Evolutionary conservation across 2,329 filamentous ascomycete genomes (phyloP), one percentile per base, ranked within the genome.

Genomic region (Zymoseptoria brevis): DNA sequence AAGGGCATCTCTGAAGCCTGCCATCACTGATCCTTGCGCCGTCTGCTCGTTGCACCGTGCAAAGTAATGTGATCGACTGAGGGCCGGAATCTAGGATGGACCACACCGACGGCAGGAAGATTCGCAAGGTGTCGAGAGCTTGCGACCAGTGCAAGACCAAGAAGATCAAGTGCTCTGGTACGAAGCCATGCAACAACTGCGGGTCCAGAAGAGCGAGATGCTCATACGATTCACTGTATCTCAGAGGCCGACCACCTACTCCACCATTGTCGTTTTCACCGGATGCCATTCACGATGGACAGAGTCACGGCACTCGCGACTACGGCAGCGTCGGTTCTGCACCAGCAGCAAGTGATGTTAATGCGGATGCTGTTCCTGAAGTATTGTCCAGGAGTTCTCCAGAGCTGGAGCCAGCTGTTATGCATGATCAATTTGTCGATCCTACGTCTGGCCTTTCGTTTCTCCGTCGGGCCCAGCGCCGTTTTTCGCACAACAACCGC

Each of bases 381-480:
- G 19, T 13, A 51, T 51, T 19, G 50, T 21, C n/a, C 50, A 19
- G 50, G 56, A 60, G 55, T 30, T 82, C 79, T 1, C 80, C 77
- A 1, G 79, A 77, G 54, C 74, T 75, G 3, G 75, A 73, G 4
- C 74, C 75, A 19, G 76, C 79, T 1, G 80, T 82, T 60, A 77
- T 81, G 9, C 77, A 81, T 62, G 81, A 80, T 1, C 80, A 84
- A 55, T 81, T 81, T 61, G 74, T 82, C n/a, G 81, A 82, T 8
- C 77, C 79, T 13, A 79, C 81, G 3, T 77, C 81, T 68, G 68
- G 78, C 50, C 69, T 80, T 66, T 75, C 81, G 65, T 78, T 87
- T 74, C 72, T 89, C 76, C 64, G 88, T 72, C 84, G 87, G 78
- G 76, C 87, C 79, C 77, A 88, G 85, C 71, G 87, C 78, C 74